phyloP scores from a whole-genome alignment of 192 early-diverging fungal species.

The Helicostylum pulchrum region DNA sequence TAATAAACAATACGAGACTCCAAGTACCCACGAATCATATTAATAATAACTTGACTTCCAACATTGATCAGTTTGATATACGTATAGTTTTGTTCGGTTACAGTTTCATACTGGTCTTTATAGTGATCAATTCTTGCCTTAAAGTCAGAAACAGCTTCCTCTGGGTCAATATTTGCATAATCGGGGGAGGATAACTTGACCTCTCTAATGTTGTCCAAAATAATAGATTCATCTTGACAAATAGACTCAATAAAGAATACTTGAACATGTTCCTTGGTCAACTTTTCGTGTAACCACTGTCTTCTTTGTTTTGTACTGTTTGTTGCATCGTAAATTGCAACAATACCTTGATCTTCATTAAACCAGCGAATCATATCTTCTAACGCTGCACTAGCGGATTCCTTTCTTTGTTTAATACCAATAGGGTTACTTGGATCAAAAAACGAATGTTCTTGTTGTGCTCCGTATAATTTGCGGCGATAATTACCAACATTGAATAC shows the following conservation, averaged over 20 bases:
- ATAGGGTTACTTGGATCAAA: slow-evolving; percentile 86
- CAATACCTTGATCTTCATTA: slow-evolving; percentile 71
- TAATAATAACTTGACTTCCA: slow-evolving; percentile 86
- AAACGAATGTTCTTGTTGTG: slow-evolving; percentile 76
- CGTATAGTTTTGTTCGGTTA: slow-evolving; percentile 69
- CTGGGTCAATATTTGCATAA: slow-evolving; percentile 84
- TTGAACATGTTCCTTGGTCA: slow-evolving; percentile 72
- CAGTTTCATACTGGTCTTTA: slow-evolving; percentile 84
- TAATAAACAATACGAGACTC: slow-evolving; percentile 97
- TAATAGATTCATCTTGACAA: slow-evolving; percentile 85
- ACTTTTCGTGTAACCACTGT: slow-evolving; percentile 66
- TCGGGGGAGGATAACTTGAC: slow-evolving; percentile 95
- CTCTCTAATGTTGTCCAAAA: slow-evolving; percentile 91
- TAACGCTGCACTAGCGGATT: slow-evolving; percentile 81
- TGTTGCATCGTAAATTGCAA: slow-evolving; percentile 98
- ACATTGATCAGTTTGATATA: slow-evolving; percentile 97
- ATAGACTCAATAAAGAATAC: slow-evolving; percentile 97
- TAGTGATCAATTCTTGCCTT: slow-evolving; percentile 90
- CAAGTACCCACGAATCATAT: slow-evolving; percentile 93
- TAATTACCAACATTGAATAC: slow-evolving; percentile 99
- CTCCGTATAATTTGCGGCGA: slow-evolving; percentile 85
- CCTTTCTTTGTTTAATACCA: slow-evolving; percentile 65
- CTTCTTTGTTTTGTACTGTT: slow-evolving; percentile 89
- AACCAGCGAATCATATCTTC: slow-evolving; percentile 94
- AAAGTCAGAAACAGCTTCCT: slow-evolving; percentile 89